phyloP scores from a whole-genome alignment of 129 eudicot genomes.

The Rutidosis leptorrhynchoides region DNA sequence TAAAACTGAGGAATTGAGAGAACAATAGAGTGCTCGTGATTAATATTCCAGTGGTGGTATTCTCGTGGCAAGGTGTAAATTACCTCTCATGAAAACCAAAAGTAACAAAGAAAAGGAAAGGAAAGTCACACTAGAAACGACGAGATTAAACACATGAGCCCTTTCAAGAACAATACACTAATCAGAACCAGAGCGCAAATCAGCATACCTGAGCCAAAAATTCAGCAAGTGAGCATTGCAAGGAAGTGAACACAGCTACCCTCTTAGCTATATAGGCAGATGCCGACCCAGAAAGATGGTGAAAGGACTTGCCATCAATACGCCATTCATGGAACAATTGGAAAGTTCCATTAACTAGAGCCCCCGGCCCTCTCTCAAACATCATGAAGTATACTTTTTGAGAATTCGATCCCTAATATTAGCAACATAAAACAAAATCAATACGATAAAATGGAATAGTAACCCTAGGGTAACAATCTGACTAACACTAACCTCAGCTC shows the following conservation, averaged over 20 bases:
- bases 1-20: too few species aligned
- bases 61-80: too few species aligned
- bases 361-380: slow-evolving; percentile 81
- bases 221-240: slow-evolving; percentile 65
- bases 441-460: too few species aligned
- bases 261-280: slow-evolving; percentile 73
- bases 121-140: too few species aligned
- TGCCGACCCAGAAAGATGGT: slow-evolving; percentile 52
- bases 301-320: slow-evolving; percentile 65
- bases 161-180: background rate
- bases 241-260: slow-evolving; percentile 54
- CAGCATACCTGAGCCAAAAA: slow-evolving; percentile 80
- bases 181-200: too few species aligned
- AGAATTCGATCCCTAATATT: slow-evolving; percentile 67
- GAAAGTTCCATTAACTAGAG: slow-evolving; percentile 58
- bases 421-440: slow-evolving; percentile 20
- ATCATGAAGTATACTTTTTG: slow-evolving; percentile 74
- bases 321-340: slow-evolving; percentile 55
- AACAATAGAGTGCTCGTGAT: too few species aligned
- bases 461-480: too few species aligned
- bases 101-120: too few species aligned
- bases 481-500: slow-evolving; percentile 98
- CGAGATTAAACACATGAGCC: too few species aligned
- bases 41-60: too few species aligned
- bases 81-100: too few species aligned